phyloP scores from a whole-genome alignment of 2,329 filamentous ascomycete genomes.

The Annulohypoxylon truncatum region DNA sequence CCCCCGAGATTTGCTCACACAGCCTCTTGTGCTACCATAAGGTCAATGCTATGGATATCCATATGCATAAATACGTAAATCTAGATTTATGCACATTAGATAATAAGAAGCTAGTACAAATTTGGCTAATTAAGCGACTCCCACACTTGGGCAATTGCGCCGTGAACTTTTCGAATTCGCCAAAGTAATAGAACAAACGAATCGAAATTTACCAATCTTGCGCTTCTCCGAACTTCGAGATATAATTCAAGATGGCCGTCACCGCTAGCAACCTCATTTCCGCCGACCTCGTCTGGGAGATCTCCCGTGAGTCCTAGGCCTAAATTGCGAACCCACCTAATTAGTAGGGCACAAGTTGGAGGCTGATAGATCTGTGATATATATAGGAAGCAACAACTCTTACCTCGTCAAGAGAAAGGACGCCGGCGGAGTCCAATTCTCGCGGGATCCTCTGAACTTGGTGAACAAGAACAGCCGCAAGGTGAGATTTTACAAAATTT shows the following conservation, averaged over 20 bases:
- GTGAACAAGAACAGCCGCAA: constrained; percentile 92
- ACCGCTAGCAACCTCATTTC: constrained; percentile 77
- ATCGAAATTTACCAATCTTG: constrained; percentile 25
- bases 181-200: constrained; percentile 28
- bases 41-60: not conserved
- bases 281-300: constrained; percentile 92
- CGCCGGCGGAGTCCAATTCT: constrained; percentile 87
- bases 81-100: not conserved
- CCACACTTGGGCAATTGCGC: constrained; percentile 44
- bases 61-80: not conserved
- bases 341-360: constrained; percentile 4
- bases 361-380: constrained; percentile 40
- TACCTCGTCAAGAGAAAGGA: constrained; percentile 91
- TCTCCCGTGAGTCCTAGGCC: constrained; percentile 79
- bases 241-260: constrained; percentile 65
- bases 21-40: not conserved
- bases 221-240: constrained; percentile 18
- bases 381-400: constrained; percentile 83
- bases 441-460: constrained; percentile 93
- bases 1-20: not conserved
- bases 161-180: constrained; percentile 43
- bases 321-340: not conserved
- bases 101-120: constrained; percentile 40
- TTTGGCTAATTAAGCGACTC: constrained; percentile 50
- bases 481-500: constrained; percentile 59